Evolutionary conservation across 768 basidiomycete genomes (phyloP), one percentile per base, ranked within the genome.

Genomic region (Tylopilus sp.): DNA sequence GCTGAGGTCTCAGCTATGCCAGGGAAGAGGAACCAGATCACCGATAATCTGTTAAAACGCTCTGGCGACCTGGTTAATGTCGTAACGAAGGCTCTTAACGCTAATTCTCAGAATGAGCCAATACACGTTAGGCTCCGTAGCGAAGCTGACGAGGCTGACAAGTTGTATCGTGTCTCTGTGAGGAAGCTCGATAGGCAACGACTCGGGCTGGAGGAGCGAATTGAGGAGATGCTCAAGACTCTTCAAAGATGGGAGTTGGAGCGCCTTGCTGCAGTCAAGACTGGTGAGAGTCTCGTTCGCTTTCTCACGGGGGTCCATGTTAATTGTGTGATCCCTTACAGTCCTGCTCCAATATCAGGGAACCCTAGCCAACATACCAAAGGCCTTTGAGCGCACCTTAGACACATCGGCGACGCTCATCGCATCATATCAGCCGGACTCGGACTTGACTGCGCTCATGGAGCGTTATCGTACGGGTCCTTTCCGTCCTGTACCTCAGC

Each of bases 381-480:
- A 85, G 63, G 76, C 81, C 8, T 73, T 90, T 41, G 80, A 82
- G 22, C 75, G 81, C 0, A 79, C 87, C 3, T 67, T 85, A 28
- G 86, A 89, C 60, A 82, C 84, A 30, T 87, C 89, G 2, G 76
- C 80, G 1, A 86, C 89, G 1, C 78, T 93, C 44, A 80, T 95
- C 57, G 82, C 90, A 29, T 81, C 91, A 2, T 97, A 84, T 70
- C 86, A 93, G 55, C 93, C 94, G 3, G 93, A 97, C 56, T 84
- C 84, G 2, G 94, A 94, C 72, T 71, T 95, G 48, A 84, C 75
- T 13, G 92, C 89, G 11, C 80, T 96, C 45, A 93, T 97, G 55
- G 94, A 97, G 68, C 86, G 90, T 12, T 92, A 93, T 67, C 83
- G 95, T 50, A 96, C 93, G 1, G 95, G 95, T 1, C 89, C 94